phyloP scores from a whole-genome alignment of 1,284 basidiomycete species.

The Puccinia triticina region DNA sequence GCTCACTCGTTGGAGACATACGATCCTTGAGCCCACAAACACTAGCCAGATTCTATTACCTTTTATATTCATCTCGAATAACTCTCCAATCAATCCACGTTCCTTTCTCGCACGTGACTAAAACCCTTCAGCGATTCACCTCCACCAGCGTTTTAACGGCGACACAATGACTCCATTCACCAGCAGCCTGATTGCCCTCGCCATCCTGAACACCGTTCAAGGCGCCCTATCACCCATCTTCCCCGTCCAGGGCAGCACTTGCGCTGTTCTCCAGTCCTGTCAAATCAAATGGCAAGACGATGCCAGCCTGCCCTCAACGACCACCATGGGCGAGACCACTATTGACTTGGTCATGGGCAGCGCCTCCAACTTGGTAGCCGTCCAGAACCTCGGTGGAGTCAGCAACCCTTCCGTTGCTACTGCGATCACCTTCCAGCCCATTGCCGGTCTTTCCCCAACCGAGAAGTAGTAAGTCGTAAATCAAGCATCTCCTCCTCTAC shows the following conservation, averaged over 20 bases:
- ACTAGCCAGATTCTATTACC: too few relatives aligned
- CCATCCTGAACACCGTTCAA: conserved; percentile 12
- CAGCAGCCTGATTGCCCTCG: conserved; percentile 21
- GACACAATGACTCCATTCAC: conserved; percentile 10
- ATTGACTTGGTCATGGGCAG: conserved; percentile 37
- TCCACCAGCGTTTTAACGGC: background rate
- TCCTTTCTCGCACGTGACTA: background rate
- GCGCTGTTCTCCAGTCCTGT: background rate
- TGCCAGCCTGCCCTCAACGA: conserved; percentile 11
- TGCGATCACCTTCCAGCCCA: conserved; percentile 39
- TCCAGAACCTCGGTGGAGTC: conserved; percentile 36
- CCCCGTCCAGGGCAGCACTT: conserved; percentile 26
- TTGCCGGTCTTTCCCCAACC: conserved; percentile 3
- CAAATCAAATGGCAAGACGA: conserved; percentile 50
- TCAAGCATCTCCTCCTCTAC: background rate
- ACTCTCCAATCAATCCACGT: background rate
- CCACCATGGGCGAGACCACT: conserved; percentile 36
- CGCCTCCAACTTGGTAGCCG: conserved; percentile 31
- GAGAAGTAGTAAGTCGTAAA: conserved; percentile 13
- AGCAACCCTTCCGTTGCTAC: conserved; percentile 30
- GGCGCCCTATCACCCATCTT: conserved; percentile 27
- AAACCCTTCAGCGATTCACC: background rate
- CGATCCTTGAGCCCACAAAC: too few relatives aligned
- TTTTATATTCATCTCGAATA: background rate
- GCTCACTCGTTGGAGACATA: too few relatives aligned